phyloP scores from a whole-genome alignment of 139 green algal species.

The Volvox africanus region DNA sequence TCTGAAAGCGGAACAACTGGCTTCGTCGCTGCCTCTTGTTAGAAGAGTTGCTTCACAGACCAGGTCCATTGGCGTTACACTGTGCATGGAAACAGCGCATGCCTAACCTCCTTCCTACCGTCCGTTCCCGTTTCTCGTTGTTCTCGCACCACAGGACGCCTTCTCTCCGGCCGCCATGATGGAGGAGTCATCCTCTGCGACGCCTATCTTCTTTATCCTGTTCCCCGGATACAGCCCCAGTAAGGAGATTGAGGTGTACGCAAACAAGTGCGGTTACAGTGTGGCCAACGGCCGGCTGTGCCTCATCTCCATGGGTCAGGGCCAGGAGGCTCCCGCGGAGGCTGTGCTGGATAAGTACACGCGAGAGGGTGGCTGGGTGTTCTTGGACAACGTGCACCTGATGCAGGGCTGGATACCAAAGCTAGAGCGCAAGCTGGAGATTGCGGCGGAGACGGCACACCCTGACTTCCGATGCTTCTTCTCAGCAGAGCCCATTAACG shows the following conservation, averaged over 20 bases:
- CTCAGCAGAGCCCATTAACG: constrained; percentile 91
- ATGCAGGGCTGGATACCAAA: constrained; percentile 91
- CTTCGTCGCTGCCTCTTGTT: too few species aligned
- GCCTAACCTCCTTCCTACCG: too few species aligned
- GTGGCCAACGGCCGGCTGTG: constrained; percentile 85
- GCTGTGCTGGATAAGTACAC: constrained; percentile 88
- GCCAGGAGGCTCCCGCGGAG: constrained; percentile 87
- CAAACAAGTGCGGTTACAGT: constrained; percentile 75
- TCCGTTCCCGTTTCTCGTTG: too few species aligned
- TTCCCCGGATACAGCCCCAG: constrained; percentile 90
- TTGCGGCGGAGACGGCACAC: constrained; percentile 84
- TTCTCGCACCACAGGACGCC: constrained; percentile 62
- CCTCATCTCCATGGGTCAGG: constrained; percentile 90
- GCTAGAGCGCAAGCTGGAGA: constrained; percentile 90
- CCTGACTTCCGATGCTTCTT: constrained; percentile 93
- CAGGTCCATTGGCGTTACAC: too few species aligned
- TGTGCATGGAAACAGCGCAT: too few species aligned
- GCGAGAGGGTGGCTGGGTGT: constrained; percentile 89
- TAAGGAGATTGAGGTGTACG: constrained; percentile 90
- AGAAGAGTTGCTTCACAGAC: too few species aligned
- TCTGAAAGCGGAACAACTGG: too few species aligned
- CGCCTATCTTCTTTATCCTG: constrained; percentile 93
- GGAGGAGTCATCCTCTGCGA: constrained; percentile 76
- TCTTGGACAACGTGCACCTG: constrained; percentile 93
- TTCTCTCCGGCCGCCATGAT: constrained; percentile 81